These are phyloP conservation scores for Climacium dendroides DNA, from an alignment of 225 moss, liverwort and hornwort species.

Conservation along the genomic window DNA sequence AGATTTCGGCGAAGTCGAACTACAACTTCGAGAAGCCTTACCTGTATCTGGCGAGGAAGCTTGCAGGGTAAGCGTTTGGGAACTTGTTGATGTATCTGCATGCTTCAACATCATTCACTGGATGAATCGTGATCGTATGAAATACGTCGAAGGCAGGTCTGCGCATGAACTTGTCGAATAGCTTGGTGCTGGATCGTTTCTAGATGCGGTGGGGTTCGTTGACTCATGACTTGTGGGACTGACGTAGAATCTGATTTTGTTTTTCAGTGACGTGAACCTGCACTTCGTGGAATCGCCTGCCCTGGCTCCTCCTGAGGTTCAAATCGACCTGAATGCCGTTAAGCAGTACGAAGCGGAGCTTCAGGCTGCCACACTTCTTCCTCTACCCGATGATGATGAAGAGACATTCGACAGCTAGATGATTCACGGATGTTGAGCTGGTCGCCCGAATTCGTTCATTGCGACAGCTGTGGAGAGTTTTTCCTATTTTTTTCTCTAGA, in stretches of 20 bases:
- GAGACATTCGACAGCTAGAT: constrained; percentile 34
- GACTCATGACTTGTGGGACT: rapidly evolving
- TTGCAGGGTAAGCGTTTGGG: not conserved
- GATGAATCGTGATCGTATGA: rapidly evolving
- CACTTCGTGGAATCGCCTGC: constrained; percentile 65
- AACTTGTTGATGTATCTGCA: rapidly evolving
- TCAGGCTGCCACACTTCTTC: constrained; percentile 16
- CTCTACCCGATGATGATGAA: constrained; percentile 51
- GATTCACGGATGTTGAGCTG: not conserved
- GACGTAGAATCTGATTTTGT: too few species aligned
- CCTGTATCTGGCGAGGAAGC: not conserved
- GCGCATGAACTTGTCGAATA: rapidly evolving
- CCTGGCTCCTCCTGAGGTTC: constrained; percentile 46
- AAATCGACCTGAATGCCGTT: constrained; percentile 28
- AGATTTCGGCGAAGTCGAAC: not conserved
- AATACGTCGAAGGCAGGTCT: too few species aligned
- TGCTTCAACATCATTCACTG: too few species aligned
- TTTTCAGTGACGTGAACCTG: not conserved
- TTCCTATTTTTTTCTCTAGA: not conserved
- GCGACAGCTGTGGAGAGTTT: not conserved
- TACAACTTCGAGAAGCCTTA: not conserved
- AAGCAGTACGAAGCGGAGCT: constrained; percentile 40
- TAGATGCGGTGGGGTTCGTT: rapidly evolving
- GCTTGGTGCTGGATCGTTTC: not conserved
- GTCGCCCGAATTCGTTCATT: not conserved